Evolutionary conservation across 805 yeast species (phyloP).

Genomic region (Nakazawaea populi): DNA sequence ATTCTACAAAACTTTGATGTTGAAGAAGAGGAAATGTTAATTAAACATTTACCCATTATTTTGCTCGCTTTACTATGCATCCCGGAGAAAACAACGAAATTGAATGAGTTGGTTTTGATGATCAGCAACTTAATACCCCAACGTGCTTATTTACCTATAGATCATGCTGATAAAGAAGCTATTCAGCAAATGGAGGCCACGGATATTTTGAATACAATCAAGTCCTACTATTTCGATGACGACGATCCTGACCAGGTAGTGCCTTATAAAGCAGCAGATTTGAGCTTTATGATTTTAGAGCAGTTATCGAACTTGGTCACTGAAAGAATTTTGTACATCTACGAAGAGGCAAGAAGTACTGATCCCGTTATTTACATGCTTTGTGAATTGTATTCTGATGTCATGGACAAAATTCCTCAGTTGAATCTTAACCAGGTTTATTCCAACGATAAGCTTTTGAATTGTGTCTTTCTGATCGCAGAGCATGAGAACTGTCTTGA

Average conservation of each 20-base stretch:
- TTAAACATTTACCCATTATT: slow-evolving; percentile 69
- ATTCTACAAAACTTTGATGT: slow-evolving; percentile 63
- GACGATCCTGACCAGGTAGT: slow-evolving; percentile 15
- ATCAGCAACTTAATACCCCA: slow-evolving; percentile 56
- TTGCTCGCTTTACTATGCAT: slow-evolving; percentile 40
- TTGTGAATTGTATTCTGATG: slow-evolving; percentile 27
- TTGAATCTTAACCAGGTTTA: slow-evolving; percentile 11
- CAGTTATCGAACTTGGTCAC: slow-evolving; percentile 22
- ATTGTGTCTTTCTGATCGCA: background rate
- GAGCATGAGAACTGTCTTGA: slow-evolving; percentile 11
- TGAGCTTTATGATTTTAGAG: slow-evolving; percentile 34
- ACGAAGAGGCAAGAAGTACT: slow-evolving; percentile 10
- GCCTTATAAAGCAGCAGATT: slow-evolving; percentile 38
- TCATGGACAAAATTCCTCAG: slow-evolving; percentile 43
- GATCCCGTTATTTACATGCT: slow-evolving; percentile 22
- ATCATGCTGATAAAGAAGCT: slow-evolving; percentile 28
- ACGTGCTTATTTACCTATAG: slow-evolving; percentile 53
- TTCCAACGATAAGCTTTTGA: background rate
- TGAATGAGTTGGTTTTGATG: slow-evolving; percentile 34
- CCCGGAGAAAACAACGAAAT: slow-evolving; percentile 13
- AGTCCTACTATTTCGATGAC: slow-evolving; percentile 24
- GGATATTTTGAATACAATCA: slow-evolving; percentile 23
- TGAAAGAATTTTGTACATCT: slow-evolving; percentile 13
- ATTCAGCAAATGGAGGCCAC: slow-evolving; percentile 3
- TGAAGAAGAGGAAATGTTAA: slow-evolving; percentile 81